Conservation (phyloP, 306 rosid genomes). For the Prinsepia uniflora region DNA sequence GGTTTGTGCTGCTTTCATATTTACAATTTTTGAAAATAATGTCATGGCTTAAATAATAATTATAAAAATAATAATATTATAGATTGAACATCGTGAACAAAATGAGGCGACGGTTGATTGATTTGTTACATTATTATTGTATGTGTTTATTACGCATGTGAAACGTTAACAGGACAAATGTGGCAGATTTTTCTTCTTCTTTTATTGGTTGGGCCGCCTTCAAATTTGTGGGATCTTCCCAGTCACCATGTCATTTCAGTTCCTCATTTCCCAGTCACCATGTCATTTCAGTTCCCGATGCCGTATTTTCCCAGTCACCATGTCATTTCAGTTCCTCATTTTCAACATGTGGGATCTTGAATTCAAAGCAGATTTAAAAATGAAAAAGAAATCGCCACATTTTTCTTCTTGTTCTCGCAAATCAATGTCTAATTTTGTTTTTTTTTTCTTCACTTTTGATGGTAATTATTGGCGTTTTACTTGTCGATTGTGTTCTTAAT, state of each 20-base stretch:
- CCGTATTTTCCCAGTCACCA: not conserved
- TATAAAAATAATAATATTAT: no score
- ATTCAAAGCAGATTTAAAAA: not conserved
- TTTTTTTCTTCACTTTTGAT: not conserved
- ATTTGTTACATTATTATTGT: no score
- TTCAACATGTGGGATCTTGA: not conserved
- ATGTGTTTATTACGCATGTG: not conserved
- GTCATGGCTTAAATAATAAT: no score
- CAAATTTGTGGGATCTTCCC: not conserved
- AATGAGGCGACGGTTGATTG: no score
- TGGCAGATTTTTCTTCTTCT: not conserved
- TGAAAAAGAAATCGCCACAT: not conserved
- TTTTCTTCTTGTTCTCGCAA: not conserved
- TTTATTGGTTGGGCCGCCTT: not conserved
- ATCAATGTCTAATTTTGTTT: not conserved
- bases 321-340: not conserved
- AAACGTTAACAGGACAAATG: not conserved
- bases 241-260: not conserved
- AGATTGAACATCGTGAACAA: no score
- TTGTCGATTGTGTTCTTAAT: no score
- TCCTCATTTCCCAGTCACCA: not conserved
- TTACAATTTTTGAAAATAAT: not conserved
- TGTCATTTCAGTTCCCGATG: constrained; percentile 3
- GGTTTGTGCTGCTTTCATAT: constrained; percentile 32
- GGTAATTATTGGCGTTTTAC: not conserved